Base-by-base conservation (phyloP, 106 monocot species). In the Phalaenopsis aphrodite region DNA sequence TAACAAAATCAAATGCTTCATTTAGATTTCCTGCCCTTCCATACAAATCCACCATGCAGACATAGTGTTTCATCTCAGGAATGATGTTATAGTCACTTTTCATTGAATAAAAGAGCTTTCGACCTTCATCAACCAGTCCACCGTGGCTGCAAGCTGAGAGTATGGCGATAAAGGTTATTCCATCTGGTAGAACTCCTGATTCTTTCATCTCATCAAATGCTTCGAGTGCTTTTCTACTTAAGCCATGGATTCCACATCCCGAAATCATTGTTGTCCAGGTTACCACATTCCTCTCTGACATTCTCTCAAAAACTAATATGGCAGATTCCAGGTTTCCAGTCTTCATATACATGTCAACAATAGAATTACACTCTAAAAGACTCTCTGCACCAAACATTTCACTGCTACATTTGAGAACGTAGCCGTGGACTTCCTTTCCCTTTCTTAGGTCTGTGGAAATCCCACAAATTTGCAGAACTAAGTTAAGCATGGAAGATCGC, bases 191-290 rank as follows among this genome's bases (percentile, higher is more conserved):
- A 6, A 92, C 24, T 0, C 93, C 94, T 5, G 85, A 82, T n/a
- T 78, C 82, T 1, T 36, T 79, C 97, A 97, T 94, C 79, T 87
- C 79, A 15, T 94, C 83, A 55, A 94, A 97, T 3, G 94, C 81
- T 15, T 36, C n/a, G 10, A 92, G 75, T 9, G 97, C 87, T 11
- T 90, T 85, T 42, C 41, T 11, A 12, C 97, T 92, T 73, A 64
- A 72, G 0, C 97, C 97, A 76, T 89, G 83, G 85, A 85, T 90
- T 2, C 97, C 97, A 80, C 92, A 94, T 11, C 90, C 94, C 16
- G 94, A 89, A 16, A 94, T 84, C 57, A 97, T 88, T 0, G 94
- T 82, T 19, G 97, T 92, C 97, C 97, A 92, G 17, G 94, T 92
- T 10, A 87, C 87, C 0, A 97, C 86, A 83, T 94, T 94, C 76